phyloP scores from a whole-genome alignment of 2,329 filamentous ascomycete genomes.

The Aspergillus sojae region DNA sequence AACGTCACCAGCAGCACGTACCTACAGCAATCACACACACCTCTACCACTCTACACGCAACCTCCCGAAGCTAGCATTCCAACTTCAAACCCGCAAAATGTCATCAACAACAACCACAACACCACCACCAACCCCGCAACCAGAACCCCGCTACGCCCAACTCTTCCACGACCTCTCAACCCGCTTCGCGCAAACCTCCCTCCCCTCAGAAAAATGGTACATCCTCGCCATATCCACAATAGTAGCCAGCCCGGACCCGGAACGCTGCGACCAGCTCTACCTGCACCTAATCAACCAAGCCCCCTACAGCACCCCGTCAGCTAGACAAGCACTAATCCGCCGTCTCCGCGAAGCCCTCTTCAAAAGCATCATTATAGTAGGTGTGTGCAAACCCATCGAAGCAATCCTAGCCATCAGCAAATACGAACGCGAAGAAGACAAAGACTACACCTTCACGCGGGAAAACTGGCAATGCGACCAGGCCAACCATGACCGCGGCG shows the following conservation, averaged over 20 bases:
- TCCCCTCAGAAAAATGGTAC: constrained; percentile 35
- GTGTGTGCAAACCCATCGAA: constrained; percentile 66
- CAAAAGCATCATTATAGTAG: constrained; percentile 61
- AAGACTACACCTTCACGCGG: constrained; percentile 58
- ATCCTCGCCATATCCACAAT: constrained; percentile 47
- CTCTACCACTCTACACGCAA: neutral
- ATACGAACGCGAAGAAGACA: constrained; percentile 59
- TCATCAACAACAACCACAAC: neutral
- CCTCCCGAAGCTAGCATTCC: neutral
- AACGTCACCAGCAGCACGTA: neutral
- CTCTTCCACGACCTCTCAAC: constrained; percentile 34
- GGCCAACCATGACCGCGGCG: constrained; percentile 56
- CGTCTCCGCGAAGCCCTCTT: constrained; percentile 59
- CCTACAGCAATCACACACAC: neutral
- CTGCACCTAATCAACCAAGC: constrained; percentile 56
- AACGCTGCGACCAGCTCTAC: constrained; percentile 58
- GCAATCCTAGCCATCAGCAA: constrained; percentile 59
- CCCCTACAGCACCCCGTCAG: constrained; percentile 37
- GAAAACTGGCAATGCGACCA: constrained; percentile 62
- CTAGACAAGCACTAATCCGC: constrained; percentile 38
- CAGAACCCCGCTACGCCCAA: constrained; percentile 30
- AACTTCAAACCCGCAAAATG: neutral
- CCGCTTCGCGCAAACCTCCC: constrained; percentile 28
- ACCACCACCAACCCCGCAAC: constrained; percentile 4
- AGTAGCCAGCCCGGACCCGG: constrained; percentile 55